Evolutionary conservation across 768 basidiomycete species (phyloP).

Genomic region (Suillus decipiens): DNA sequence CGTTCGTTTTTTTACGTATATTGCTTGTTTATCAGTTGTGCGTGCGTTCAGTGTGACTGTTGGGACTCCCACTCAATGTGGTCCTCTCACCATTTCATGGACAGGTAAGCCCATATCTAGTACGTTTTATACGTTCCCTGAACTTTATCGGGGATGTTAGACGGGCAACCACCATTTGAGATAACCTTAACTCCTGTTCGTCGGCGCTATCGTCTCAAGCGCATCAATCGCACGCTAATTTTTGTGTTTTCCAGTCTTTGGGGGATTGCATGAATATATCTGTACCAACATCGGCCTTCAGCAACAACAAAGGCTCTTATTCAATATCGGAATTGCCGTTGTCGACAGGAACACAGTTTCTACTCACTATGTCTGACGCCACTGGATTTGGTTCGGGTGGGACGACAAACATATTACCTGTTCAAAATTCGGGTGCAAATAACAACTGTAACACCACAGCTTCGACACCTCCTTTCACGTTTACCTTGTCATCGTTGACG

Average conservation of each 20-base stretch:
- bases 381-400: constrained; percentile 47
- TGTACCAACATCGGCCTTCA: too few relatives aligned
- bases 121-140: too few relatives aligned
- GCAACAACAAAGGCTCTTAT: too few relatives aligned
- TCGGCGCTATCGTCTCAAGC: not conserved
- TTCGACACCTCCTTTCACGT: constrained; percentile 41
- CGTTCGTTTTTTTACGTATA: constrained; percentile 21
- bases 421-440: constrained; percentile 44
- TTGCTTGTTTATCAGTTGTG: constrained; percentile 17
- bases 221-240: not conserved
- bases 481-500: constrained; percentile 48
- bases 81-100: too few relatives aligned
- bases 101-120: too few relatives aligned
- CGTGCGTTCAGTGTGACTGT: too few relatives aligned
- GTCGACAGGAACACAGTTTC: too few relatives aligned
- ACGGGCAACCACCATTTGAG: constrained; percentile 42
- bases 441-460: not conserved
- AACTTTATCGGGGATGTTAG: too few relatives aligned
- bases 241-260: constrained; percentile 1
- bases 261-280: constrained; percentile 43
- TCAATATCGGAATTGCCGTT: too few relatives aligned
- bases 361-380: too few relatives aligned
- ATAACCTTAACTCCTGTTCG: constrained; percentile 53
- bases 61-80: too few relatives aligned
- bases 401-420: constrained; percentile 47